Percentiles rank a stretch among this genome's conserved stretches.
Evolutionary conservation across 2,329 filamentous ascomycete species (phyloP).

Genomic region (Botrytis medusae): DNA sequence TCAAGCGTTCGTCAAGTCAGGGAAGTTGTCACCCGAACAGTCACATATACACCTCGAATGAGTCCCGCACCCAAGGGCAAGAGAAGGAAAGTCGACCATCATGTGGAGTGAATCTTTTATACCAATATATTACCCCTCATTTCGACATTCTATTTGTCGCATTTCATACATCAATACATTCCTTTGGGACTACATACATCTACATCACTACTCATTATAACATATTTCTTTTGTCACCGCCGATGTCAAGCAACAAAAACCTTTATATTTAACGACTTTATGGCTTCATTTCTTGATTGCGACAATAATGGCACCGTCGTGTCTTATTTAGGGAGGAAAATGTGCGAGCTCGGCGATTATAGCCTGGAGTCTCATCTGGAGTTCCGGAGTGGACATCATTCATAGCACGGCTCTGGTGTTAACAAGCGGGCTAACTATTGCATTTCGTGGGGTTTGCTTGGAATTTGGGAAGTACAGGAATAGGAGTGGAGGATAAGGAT

Average conservation of each 20-base stretch:
- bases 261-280: conserved; percentile 34
- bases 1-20: conserved; percentile 70
- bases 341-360: conserved; percentile 15
- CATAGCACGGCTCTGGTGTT: conserved; percentile 14
- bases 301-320: conserved; percentile 28
- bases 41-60: conserved; percentile 85
- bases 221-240: conserved; percentile 17
- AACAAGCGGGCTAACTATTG: conserved; percentile 2
- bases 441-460: conserved; percentile 13
- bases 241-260: background rate
- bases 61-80: conserved; percentile 91
- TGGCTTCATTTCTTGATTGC: conserved; percentile 34
- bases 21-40: conserved; percentile 90
- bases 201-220: conserved; percentile 18
- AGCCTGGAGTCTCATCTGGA: conserved; percentile 21
- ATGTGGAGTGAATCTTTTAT: conserved; percentile 40
- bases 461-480: conserved; percentile 20
- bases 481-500: conserved; percentile 27
- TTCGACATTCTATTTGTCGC: conserved; percentile 1
- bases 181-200: background rate
- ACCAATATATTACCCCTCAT: conserved; percentile 4
- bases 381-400: conserved; percentile 17
- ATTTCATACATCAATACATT: background rate
- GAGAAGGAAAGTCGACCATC: conserved; percentile 66
- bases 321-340: conserved; percentile 23